phyloP scores from a whole-genome alignment of 331 rosid genomes.

The Saraca asoca region DNA sequence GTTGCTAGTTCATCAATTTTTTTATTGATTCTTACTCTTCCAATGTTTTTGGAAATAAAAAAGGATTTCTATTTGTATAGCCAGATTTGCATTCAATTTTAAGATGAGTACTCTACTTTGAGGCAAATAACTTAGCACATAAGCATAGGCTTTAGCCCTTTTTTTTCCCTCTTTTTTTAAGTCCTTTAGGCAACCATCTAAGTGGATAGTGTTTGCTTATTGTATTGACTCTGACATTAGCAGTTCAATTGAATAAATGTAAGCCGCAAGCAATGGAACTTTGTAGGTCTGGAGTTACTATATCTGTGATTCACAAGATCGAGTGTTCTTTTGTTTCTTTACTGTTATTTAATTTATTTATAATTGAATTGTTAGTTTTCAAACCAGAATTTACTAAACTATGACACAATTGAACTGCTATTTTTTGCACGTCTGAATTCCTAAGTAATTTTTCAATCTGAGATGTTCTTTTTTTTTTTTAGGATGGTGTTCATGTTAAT shows the following conservation, averaged over 20 bases:
- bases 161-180: no score
- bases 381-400: no score
- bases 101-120: background rate
- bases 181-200: conserved; percentile 32
- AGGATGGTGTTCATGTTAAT: no score
- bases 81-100: conserved; percentile 1
- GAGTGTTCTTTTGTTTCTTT: conserved; percentile 33
- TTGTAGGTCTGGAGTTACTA: conserved; percentile 49
- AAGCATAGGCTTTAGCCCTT: conserved; percentile 20
- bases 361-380: no score
- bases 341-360: background rate
- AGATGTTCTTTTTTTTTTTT: no score
- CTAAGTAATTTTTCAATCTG: no score
- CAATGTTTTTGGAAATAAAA: conserved; percentile 12
- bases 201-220: conserved; percentile 8
- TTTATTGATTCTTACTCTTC: conserved; percentile 22
- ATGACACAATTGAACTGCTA: no score
- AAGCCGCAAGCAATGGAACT: conserved; percentile 41
- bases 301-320: conserved; percentile 83
- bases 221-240: conserved; percentile 24
- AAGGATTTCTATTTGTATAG: conserved; percentile 1
- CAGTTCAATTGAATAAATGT: conserved; percentile 28
- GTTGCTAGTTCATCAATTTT: conserved; percentile 32
- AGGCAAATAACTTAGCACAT: conserved; percentile 19
- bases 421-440: no score